These are phyloP conservation scores for Pelagomonas calceolata DNA, from an alignment of 108 stramenopile species.

Conservation along the genomic window DNA sequence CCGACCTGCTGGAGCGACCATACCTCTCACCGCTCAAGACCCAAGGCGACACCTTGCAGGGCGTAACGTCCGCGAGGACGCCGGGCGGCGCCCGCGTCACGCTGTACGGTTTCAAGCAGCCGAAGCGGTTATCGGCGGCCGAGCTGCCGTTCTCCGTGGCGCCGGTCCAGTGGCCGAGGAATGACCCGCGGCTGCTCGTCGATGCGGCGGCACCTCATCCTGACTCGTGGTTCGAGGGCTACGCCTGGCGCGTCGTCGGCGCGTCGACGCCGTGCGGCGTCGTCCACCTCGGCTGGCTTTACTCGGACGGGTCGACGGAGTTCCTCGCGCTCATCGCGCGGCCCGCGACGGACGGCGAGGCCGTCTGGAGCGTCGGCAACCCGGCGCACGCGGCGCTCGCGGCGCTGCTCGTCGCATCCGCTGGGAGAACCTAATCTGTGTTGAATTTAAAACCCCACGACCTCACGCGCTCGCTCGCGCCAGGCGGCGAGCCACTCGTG, in stretches of 20 bases:
- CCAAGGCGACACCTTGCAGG: not conserved
- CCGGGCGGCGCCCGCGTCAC: not conserved
- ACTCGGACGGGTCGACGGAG: not conserved
- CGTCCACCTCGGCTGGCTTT: not conserved
- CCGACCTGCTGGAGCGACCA: too few relatives aligned
- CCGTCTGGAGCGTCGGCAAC: not conserved
- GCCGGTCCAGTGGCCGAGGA: not conserved
- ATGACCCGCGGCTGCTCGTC: too few relatives aligned
- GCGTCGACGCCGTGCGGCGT: not conserved
- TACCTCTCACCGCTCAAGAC: too few relatives aligned
- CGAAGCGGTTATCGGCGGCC: too few relatives aligned
- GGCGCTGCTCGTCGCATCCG: not conserved
- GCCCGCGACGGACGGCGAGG: not conserved
- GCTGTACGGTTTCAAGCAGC: not conserved
- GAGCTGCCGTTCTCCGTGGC: not conserved
- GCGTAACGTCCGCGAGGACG: not conserved
- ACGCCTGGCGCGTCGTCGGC: not conserved
- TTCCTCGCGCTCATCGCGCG: too few relatives aligned
- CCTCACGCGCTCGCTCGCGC: too few relatives aligned
- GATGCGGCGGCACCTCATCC: not conserved
- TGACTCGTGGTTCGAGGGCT: not conserved
- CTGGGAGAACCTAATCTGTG: too few relatives aligned
- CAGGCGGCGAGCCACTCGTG: constrained; percentile 5
- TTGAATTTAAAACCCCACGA: too few relatives aligned
- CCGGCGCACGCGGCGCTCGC: too few relatives aligned